Conservation (phyloP, 176 grass and related monocot species). For the Stipa capillata region DNA sequence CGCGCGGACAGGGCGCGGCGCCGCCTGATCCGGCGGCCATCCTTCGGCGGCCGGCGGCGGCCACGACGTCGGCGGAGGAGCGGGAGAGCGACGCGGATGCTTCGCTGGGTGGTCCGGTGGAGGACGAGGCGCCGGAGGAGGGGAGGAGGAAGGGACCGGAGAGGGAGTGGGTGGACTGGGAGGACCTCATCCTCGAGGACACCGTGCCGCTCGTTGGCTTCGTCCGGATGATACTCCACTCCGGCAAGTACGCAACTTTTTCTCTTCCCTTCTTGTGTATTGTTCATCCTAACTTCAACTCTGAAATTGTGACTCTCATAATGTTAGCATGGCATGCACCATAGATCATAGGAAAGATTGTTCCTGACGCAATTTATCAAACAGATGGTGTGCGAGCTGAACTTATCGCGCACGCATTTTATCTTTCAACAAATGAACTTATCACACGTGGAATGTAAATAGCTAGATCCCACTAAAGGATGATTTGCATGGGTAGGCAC, state of each 20-base stretch:
- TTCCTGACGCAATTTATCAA: background rate
- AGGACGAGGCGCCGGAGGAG: constrained; percentile 5
- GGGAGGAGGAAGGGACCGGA: constrained; percentile 18
- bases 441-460: background rate
- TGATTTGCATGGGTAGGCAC: background rate
- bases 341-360: background rate
- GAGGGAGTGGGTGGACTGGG: constrained; percentile 82
- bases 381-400: background rate
- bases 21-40: constrained; percentile 36
- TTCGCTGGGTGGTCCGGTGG: background rate
- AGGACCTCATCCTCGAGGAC: constrained; percentile 90
- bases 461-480: background rate
- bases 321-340: background rate
- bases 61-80: constrained; percentile 24
- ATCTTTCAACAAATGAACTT: no score
- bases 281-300: background rate
- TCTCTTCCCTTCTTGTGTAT: background rate
- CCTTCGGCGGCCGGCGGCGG: constrained; percentile 50
- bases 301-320: background rate
- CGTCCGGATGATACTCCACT: constrained; percentile 94
- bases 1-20: constrained; percentile 22
- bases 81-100: constrained; percentile 5
- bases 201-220: constrained; percentile 90
- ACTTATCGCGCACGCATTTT: no score
- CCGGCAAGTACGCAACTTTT: constrained; percentile 75